These are phyloP conservation scores for Psilocybe sp. DNA, from an alignment of 768 basidiomycete genomes.

Conservation along the genomic window DNA sequence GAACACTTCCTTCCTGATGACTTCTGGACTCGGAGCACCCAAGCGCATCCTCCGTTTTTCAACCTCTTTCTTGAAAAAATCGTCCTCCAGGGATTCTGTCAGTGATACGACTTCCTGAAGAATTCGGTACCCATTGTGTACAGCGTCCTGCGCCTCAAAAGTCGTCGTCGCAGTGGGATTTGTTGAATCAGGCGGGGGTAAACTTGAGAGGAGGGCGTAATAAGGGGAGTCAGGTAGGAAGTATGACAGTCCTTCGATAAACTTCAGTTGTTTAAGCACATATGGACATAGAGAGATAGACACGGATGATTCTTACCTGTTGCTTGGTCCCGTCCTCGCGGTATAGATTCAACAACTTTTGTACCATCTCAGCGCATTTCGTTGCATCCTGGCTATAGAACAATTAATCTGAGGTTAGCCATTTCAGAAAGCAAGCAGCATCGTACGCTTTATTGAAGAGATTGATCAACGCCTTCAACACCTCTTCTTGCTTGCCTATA, in stretches of 20 bases:
- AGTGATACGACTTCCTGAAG: slow-evolving; percentile 71
- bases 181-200: slow-evolving; percentile 78
- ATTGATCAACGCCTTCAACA: slow-evolving; percentile 54
- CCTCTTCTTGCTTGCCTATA: slow-evolving; percentile 56
- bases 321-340: slow-evolving; percentile 56
- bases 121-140: slow-evolving; percentile 68
- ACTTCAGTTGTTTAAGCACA: slow-evolving; percentile 33
- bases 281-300: not conserved
- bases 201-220: slow-evolving; percentile 54
- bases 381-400: slow-evolving; percentile 60
- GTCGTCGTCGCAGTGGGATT: slow-evolving; percentile 64
- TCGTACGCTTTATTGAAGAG: slow-evolving; percentile 59
- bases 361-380: slow-evolving; percentile 80
- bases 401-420: not conserved
- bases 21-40: slow-evolving; percentile 57
- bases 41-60: slow-evolving; percentile 77
- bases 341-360: slow-evolving; percentile 68
- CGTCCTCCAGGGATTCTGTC: slow-evolving; percentile 61
- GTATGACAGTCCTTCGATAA: slow-evolving; percentile 62
- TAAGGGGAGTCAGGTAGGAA: slow-evolving; percentile 74
- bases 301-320: slow-evolving; percentile 41
- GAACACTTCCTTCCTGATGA: slow-evolving; percentile 61
- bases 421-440: not conserved
- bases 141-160: slow-evolving; percentile 52
- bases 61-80: slow-evolving; percentile 60